Evolutionary conservation across 495 filamentous ascomycete genomes (phyloP).

Genomic region (Chaetomidium leptoderma): DNA sequence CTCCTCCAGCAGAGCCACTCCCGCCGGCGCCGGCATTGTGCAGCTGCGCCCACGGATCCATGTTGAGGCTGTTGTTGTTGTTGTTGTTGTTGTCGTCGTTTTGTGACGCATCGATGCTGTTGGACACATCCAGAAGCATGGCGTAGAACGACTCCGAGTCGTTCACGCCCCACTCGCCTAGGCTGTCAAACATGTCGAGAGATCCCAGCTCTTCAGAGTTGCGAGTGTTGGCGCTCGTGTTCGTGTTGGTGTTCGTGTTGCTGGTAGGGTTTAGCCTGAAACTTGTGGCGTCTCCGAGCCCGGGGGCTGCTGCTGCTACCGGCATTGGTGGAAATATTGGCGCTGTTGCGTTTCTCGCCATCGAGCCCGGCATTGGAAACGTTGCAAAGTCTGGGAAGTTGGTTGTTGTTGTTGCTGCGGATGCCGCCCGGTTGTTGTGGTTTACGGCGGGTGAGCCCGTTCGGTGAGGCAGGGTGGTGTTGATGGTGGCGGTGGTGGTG

Average conservation of each 20-base stretch:
- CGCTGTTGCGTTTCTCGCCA: background rate
- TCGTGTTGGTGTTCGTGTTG: background rate
- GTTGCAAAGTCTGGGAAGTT: background rate
- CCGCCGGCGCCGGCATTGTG: background rate
- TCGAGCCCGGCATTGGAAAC: background rate
- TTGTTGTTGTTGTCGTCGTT: no score
- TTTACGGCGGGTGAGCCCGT: conserved; percentile 1
- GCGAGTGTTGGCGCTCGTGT: background rate
- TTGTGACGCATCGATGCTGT: background rate
- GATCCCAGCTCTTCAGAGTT: background rate
- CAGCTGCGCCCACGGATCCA: conserved; percentile 3
- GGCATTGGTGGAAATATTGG: background rate
- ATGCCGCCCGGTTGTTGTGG: background rate
- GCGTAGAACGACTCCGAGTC: conserved; percentile 9
- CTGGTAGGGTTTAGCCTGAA: no score
- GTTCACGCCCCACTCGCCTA: conserved; percentile 3
- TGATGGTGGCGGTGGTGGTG: background rate
- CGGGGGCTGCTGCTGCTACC: background rate
- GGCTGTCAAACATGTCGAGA: conserved; percentile 1
- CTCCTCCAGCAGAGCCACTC: background rate
- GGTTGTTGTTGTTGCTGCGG: background rate
- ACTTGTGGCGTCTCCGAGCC: background rate
- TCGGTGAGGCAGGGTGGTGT: conserved; percentile 10
- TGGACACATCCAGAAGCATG: conserved; percentile 6
- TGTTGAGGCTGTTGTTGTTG: no score